A percentile compares a stretch with the other conserved stretches of the same genome.
Conservation (phyloP, 2,329 filamentous ascomycete genomes). For the Aspergillus japonicus region DNA sequence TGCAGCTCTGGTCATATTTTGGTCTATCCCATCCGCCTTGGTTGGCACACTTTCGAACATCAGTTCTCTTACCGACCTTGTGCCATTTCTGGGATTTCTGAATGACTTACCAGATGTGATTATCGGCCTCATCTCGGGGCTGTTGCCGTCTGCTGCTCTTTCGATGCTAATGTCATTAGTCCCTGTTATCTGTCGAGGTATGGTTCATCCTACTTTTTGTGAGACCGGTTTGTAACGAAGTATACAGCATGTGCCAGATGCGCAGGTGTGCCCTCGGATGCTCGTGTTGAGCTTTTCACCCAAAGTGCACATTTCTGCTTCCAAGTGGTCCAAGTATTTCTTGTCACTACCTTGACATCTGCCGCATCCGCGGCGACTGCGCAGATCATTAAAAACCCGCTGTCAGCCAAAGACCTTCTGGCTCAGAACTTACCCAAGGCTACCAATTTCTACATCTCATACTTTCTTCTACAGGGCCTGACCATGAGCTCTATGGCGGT, state of each 20-base stretch:
- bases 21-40: conserved; percentile 71
- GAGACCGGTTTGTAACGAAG: conserved; percentile 3
- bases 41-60: conserved; percentile 90
- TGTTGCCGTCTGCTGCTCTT: conserved; percentile 76
- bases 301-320: conserved; percentile 81
- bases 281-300: conserved; percentile 80
- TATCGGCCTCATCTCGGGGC: conserved; percentile 76
- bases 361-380: conserved; percentile 71
- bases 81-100: conserved; percentile 71
- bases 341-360: conserved; percentile 80
- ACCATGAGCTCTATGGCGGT: conserved; percentile 71
- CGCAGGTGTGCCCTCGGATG: conserved; percentile 74
- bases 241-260: conserved; percentile 68
- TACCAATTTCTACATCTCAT: conserved; percentile 93
- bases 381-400: conserved; percentile 65
- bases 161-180: conserved; percentile 84
- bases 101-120: conserved; percentile 66
- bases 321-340: conserved; percentile 80
- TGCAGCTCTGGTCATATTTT: conserved; percentile 79
- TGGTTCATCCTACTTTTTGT: conserved; percentile 28
- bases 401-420: conserved; percentile 63
- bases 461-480: conserved; percentile 89
- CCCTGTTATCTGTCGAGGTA: conserved; percentile 75
- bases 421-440: conserved; percentile 76
- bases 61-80: conserved; percentile 56